A percentile compares a stretch with the other conserved stretches of the same genome.
These are phyloP conservation scores for Saccharomycopsis crataegensis DNA, from an alignment of 1,139 yeast genomes.

Conservation along the genomic window DNA sequence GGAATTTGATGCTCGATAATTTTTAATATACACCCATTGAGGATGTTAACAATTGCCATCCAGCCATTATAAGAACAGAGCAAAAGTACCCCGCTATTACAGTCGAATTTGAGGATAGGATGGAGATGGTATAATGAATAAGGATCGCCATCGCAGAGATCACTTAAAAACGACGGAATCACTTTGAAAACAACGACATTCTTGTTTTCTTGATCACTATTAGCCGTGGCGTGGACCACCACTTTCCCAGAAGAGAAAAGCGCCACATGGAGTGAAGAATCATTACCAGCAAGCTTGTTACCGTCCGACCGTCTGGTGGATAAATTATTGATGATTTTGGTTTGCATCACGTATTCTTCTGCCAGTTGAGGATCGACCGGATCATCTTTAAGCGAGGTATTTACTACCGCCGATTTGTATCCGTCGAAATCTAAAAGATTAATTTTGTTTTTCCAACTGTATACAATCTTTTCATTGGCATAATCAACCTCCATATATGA, in stretches of 20 bases:
- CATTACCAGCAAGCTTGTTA: conserved; percentile 10
- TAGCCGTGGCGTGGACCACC: conserved; percentile 7
- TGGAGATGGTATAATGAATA: not conserved
- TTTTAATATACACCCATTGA: conserved; percentile 18
- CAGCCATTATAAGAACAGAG: conserved; percentile 17
- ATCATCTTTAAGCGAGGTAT: no score
- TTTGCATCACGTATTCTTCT: conserved; percentile 11
- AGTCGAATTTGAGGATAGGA: conserved; percentile 16
- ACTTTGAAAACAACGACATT: conserved; percentile 9
- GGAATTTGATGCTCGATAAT: conserved; percentile 12
- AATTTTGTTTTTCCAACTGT: not conserved
- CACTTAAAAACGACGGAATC: conserved; percentile 10
- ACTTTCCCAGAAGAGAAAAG: conserved; percentile 16
- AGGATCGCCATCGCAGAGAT: not conserved
- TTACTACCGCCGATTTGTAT: no score
- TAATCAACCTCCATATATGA: conserved; percentile 12
- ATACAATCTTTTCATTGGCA: conserved; percentile 6
- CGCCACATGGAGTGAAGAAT: conserved; percentile 8
- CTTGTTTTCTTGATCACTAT: not conserved
- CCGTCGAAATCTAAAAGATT: no score
- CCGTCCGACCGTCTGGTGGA: conserved; percentile 1
- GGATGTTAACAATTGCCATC: conserved; percentile 16
- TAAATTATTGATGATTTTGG: conserved; percentile 10
- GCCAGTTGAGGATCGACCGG: no score
- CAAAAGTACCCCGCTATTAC: conserved; percentile 9